Evolutionary conservation across 1,284 basidiomycete genomes (phyloP).

Genomic region (Rhodofomes roseus): DNA sequence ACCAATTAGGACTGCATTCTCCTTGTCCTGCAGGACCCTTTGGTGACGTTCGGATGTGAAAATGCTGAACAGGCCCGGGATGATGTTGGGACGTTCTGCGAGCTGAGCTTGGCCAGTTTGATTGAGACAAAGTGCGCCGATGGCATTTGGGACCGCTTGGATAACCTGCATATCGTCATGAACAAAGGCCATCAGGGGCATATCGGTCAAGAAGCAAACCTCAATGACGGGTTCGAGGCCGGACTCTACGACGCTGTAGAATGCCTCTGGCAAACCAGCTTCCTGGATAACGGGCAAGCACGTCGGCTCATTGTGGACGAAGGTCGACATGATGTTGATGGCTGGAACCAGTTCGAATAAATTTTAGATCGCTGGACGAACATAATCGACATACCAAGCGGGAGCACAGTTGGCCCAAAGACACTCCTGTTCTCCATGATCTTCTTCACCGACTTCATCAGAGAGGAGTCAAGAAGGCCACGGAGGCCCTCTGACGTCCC

Average conservation of each 20-base stretch:
- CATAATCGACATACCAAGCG: slow-evolving; percentile 54
- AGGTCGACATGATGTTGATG: slow-evolving; percentile 96
- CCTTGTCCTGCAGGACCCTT: slow-evolving; percentile 89
- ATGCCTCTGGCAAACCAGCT: slow-evolving; percentile 82
- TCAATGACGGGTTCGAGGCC: slow-evolving; percentile 88
- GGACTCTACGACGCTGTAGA: slow-evolving; percentile 83
- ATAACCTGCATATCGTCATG: slow-evolving; percentile 60
- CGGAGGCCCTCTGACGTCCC: slow-evolving; percentile 94
- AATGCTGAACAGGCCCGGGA: slow-evolving; percentile 81
- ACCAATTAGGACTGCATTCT: slow-evolving; percentile 88
- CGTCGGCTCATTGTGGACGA: slow-evolving; percentile 98
- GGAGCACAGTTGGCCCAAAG: slow-evolving; percentile 87
- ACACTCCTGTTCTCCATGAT: slow-evolving; percentile 81
- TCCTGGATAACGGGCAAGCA: slow-evolving; percentile 93
- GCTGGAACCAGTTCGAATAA: slow-evolving; percentile 40
- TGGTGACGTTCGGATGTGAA: slow-evolving; percentile 86
- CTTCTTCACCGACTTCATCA: slow-evolving; percentile 84
- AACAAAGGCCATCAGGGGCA: not conserved
- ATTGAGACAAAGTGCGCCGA: slow-evolving; percentile 96
- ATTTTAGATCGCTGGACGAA: not conserved
- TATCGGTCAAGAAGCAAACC: slow-evolving; percentile 36
- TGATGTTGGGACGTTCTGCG: slow-evolving; percentile 70
- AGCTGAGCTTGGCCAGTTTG: slow-evolving; percentile 85
- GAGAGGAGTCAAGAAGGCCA: slow-evolving; percentile 89
- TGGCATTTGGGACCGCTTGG: slow-evolving; percentile 91